A percentile compares a stretch with the other conserved stretches of the same genome.
Evolutionary conservation across 164 flowering plant species (phyloP).

Genomic region (Nymphaea colorata): DNA sequence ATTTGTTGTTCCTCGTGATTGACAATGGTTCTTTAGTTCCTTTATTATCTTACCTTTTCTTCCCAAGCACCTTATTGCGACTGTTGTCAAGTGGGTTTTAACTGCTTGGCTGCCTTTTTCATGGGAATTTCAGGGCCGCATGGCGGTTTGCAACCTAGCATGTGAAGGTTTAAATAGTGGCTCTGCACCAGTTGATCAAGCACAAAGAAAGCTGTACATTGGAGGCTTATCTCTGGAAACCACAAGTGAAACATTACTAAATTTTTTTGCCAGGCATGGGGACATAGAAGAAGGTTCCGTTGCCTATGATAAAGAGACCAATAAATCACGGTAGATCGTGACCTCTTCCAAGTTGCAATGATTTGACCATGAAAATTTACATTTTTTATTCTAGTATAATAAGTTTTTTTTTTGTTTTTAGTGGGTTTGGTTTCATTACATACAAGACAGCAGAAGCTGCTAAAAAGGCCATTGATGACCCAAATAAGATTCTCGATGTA

Average conservation of each 20-base stretch:
- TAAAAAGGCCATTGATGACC: slow-evolving; percentile 63
- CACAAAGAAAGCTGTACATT: slow-evolving; percentile 61
- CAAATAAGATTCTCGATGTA: slow-evolving; percentile 54
- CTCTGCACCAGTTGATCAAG: slow-evolving; percentile 34
- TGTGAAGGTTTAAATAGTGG: slow-evolving; percentile 49
- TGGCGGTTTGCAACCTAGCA: slow-evolving; percentile 70
- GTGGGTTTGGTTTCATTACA: slow-evolving; percentile 72
- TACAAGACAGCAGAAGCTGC: slow-evolving; percentile 55
- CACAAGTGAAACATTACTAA: slow-evolving; percentile 46
- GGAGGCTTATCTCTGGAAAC: slow-evolving; percentile 56
- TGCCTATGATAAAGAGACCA: slow-evolving; percentile 69
- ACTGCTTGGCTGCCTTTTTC: not conserved
- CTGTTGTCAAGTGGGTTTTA: not conserved
- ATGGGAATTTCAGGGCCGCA: slow-evolving; percentile 36
- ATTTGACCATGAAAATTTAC: not conserved
- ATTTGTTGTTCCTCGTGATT: not conserved
- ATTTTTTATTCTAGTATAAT: not conserved
- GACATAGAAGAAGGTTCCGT: slow-evolving; percentile 79
- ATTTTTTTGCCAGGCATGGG: slow-evolving; percentile 41
- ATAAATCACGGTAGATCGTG: slow-evolving; percentile 45
- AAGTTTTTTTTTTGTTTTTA: slow-evolving; percentile 5
- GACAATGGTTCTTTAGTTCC: not conserved
- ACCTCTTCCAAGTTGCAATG: not conserved
- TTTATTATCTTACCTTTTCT: not conserved
- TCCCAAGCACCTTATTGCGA: not conserved